Percentiles rank a stretch among this genome's conserved stretches.
phyloP scores from a whole-genome alignment of 2,329 filamentous ascomycete genomes.

The Magnaporthiopsis rhizophila region DNA sequence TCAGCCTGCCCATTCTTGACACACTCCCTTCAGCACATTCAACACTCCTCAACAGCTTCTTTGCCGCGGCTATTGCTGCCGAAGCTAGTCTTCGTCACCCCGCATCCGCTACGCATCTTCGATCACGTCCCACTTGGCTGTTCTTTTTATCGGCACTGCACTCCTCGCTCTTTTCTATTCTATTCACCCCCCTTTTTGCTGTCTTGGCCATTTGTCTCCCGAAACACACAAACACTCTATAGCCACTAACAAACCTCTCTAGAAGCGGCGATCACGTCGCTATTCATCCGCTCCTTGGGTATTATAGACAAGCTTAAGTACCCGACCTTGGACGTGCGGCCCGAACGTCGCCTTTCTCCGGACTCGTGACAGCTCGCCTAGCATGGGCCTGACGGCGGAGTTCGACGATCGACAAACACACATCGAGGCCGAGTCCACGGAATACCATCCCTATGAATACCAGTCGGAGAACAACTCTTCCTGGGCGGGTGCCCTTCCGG shows the following conservation, averaged over 20 bases:
- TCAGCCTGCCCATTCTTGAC: neutral
- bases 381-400: conserved; percentile 59
- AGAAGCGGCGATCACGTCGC: neutral
- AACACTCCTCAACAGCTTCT: neutral
- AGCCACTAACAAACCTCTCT: neutral
- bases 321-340: neutral
- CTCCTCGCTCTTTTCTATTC: neutral
- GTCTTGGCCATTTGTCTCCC: neutral
- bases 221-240: neutral
- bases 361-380: conserved; percentile 43
- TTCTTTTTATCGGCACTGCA: neutral
- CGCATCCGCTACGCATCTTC: neutral
- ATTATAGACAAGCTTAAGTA: neutral
- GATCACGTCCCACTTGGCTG: neutral
- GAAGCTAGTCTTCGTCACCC: neutral
- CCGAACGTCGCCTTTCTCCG: neutral
- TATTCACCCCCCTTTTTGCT: neutral
- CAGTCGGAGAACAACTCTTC: conserved; percentile 76
- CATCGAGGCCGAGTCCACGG: conserved; percentile 49
- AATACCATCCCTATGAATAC: conserved; percentile 72
- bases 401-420: conserved; percentile 62
- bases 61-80: neutral
- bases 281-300: neutral
- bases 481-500: conserved; percentile 89
- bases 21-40: neutral